Percentiles rank a stretch among this genome's conserved stretches.
Evolutionary conservation across 805 yeast genomes (phyloP).

Genomic region (Hanseniaspora nectarophila): DNA sequence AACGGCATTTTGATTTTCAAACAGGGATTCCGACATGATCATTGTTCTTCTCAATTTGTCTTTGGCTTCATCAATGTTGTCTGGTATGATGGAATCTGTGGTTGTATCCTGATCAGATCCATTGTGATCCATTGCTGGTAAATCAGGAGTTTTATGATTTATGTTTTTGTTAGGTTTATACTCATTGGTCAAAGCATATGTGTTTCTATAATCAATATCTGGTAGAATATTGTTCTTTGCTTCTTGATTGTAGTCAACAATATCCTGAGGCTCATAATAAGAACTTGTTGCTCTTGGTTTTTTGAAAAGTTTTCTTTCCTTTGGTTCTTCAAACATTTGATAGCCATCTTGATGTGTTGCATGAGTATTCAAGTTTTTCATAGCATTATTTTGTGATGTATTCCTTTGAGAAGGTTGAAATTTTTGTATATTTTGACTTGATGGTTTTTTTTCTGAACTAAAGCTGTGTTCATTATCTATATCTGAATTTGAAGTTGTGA

Average conservation of each 20-base stretch:
- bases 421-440: no score
- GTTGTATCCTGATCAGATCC: not conserved
- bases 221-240: not conserved
- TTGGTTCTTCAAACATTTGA: not conserved
- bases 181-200: constrained; percentile 12
- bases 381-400: not conserved
- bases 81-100: not conserved
- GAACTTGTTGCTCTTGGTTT: constrained; percentile 15
- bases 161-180: not conserved
- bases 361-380: no score
- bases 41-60: constrained; percentile 8
- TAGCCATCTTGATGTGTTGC: not conserved
- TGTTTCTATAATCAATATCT: constrained; percentile 11
- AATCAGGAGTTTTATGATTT: no score
- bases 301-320: not conserved
- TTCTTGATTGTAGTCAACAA: not conserved
- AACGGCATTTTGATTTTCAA: constrained; percentile 9
- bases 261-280: constrained; percentile 12
- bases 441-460: no score
- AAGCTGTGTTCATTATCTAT: not conserved
- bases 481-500: constrained; percentile 7
- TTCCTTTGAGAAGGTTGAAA: not conserved
- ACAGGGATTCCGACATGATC: constrained; percentile 6
- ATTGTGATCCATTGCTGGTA: no score
- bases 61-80: constrained; percentile 2